phyloP scores from a whole-genome alignment of 148 eudicot species.

The Pharnaceum exiguum region DNA sequence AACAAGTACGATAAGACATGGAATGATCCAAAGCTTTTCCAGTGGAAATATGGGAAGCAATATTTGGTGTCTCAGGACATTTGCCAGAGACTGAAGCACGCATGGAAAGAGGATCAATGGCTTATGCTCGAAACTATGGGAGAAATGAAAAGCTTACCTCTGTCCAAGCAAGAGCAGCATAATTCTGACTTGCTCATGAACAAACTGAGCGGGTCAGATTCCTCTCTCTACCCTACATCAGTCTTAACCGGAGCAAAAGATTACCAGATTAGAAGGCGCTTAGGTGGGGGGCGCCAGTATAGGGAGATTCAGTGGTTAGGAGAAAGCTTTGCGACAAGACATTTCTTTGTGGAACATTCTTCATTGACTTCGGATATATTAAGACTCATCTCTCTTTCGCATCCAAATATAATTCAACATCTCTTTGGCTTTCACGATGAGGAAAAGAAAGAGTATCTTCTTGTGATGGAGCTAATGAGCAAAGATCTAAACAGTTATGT shows the following conservation, averaged over 20 bases:
- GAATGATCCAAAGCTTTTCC: conserved; percentile 56
- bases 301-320: conserved; percentile 81
- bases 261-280: conserved; percentile 48
- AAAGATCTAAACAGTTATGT: conserved; percentile 40
- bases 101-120: conserved; percentile 54
- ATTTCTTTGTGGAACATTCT: conserved; percentile 38
- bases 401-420: conserved; percentile 46
- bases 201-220: conserved; percentile 29
- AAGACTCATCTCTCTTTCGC: conserved; percentile 44
- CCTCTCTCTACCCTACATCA: conserved; percentile 24
- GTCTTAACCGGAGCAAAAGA: conserved; percentile 41
- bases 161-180: conserved; percentile 39
- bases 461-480: conserved; percentile 56
- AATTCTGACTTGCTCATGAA: conserved; percentile 35
- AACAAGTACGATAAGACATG: conserved; percentile 50
- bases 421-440: conserved; percentile 57
- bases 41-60: conserved; percentile 53
- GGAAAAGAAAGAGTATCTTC: conserved; percentile 46
- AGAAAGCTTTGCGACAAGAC: conserved; percentile 44
- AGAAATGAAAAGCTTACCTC: conserved; percentile 30
- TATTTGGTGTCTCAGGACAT: conserved; percentile 54
- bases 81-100: conserved; percentile 19
- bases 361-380: conserved; percentile 30
- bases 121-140: conserved; percentile 36
- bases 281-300: conserved; percentile 41